phyloP scores from a whole-genome alignment of 305 asterid species.

The Plantago rigida region DNA sequence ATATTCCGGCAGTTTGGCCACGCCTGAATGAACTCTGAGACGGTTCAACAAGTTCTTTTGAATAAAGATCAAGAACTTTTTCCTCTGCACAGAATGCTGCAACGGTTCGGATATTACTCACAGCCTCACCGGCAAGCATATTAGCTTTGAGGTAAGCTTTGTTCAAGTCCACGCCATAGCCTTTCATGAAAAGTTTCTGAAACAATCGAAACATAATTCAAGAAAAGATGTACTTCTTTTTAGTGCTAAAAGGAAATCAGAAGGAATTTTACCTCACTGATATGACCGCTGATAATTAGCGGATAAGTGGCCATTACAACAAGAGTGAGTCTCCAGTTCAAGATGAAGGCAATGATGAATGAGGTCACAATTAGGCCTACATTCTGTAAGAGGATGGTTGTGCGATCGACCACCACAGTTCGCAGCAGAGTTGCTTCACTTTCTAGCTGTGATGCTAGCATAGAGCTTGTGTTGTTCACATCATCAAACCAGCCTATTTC shows the following conservation, averaged over 20 bases:
- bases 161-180: constrained; percentile 81
- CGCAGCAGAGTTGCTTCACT: constrained; percentile 75
- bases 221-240: neutral
- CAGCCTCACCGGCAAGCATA: constrained; percentile 98
- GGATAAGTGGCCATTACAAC: constrained; percentile 91
- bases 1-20: constrained; percentile 83
- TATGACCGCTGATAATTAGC: constrained; percentile 76
- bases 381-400: constrained; percentile 76
- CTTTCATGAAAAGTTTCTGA: constrained; percentile 96
- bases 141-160: constrained; percentile 92
- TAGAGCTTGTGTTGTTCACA: constrained; percentile 61
- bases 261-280: constrained; percentile 63
- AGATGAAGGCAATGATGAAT: constrained; percentile 74
- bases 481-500: constrained; percentile 97
- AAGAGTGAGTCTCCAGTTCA: constrained; percentile 96
- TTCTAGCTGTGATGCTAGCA: constrained; percentile 82
- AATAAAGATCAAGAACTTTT: constrained; percentile 68
- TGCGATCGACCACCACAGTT: constrained; percentile 83
- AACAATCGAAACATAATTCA: constrained; percentile 25
- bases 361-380: constrained; percentile 73
- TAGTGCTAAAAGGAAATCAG: neutral
- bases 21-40: constrained; percentile 69
- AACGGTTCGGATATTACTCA: constrained; percentile 87
- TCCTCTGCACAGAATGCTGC: constrained; percentile 92
- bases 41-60: constrained; percentile 68